Percentiles rank a stretch among this genome's conserved stretches.
Conservation (phyloP, 1,284 basidiomycete species). For the Termitomyces sp. region DNA sequence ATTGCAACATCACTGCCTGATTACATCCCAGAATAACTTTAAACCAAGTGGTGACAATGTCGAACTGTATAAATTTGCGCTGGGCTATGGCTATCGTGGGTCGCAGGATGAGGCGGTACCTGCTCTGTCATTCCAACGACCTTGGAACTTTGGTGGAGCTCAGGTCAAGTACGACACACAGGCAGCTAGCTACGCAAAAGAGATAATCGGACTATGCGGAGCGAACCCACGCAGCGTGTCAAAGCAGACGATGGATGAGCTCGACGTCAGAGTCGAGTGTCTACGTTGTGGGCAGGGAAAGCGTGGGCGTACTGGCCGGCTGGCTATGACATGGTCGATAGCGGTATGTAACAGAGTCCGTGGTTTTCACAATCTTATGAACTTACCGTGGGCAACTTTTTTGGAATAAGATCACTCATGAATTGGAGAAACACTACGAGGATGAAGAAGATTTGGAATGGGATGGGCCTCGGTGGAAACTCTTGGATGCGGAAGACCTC, state of each 20-base stretch:
- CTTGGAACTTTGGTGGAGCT: conserved; percentile 17
- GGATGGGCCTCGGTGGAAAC: not conserved
- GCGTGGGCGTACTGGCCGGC: not conserved
- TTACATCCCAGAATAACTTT: not conserved
- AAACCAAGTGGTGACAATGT: not conserved
- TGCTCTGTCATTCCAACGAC: conserved; percentile 3
- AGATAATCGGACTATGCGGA: conserved; percentile 11
- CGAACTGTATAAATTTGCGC: not conserved
- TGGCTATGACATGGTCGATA: conserved; percentile 14
- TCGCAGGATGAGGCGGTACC: not conserved
- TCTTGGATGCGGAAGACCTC: not conserved
- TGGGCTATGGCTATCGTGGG: not conserved
- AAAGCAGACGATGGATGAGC: conserved; percentile 9
- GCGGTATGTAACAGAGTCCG: conserved; percentile 8
- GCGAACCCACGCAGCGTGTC: conserved; percentile 10
- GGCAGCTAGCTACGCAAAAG: conserved; percentile 7
- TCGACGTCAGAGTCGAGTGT: conserved; percentile 16
- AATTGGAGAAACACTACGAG: not conserved
- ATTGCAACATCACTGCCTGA: conserved; percentile 1
- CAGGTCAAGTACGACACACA: conserved; percentile 15
- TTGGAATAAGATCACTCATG: not conserved
- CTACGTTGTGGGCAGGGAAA: conserved; percentile 9
- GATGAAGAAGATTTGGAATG: not conserved
- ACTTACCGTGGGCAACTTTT: not conserved
- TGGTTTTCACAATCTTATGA: not conserved